These are phyloP conservation scores for Aspergillus versicolor DNA, from an alignment of 2,329 filamentous ascomycete species.

Conservation along the genomic window DNA sequence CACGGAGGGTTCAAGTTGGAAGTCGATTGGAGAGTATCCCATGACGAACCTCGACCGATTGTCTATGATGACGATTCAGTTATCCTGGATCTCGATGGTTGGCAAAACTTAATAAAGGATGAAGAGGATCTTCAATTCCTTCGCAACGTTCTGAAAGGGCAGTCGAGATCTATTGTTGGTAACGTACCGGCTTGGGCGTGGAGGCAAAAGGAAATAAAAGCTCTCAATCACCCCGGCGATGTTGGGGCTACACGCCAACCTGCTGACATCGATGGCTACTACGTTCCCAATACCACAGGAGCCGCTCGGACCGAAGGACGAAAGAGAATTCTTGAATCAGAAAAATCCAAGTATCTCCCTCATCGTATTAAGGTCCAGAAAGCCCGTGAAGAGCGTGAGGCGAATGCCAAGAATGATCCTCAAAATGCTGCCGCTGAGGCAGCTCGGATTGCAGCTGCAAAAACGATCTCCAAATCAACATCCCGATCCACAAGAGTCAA, in stretches of 20 bases:
- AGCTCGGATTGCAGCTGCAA: conserved; percentile 73
- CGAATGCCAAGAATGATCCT: conserved; percentile 63
- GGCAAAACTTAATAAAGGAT: conserved; percentile 68
- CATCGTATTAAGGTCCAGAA: conserved; percentile 96
- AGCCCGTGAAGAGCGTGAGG: conserved; percentile 85
- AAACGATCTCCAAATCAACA: conserved; percentile 79
- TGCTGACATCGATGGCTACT: conserved; percentile 65
- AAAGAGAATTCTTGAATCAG: conserved; percentile 92
- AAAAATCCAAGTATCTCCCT: conserved; percentile 97
- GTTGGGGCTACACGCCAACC: conserved; percentile 54
- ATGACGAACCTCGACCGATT: conserved; percentile 59
- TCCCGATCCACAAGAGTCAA: conserved; percentile 93
- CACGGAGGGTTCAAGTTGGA: conserved; percentile 46
- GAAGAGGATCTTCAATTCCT: conserved; percentile 64
- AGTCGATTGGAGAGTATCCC: conserved; percentile 61
- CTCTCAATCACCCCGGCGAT: conserved; percentile 60
- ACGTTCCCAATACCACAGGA: conserved; percentile 81
- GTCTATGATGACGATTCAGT: conserved; percentile 65
- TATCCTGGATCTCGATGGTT: conserved; percentile 68
- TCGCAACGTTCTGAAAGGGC: conserved; percentile 50
- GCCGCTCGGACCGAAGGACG: conserved; percentile 88
- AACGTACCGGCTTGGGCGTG: conserved; percentile 66
- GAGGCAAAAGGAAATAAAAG: conserved; percentile 71
- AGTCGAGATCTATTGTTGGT: conserved; percentile 51
- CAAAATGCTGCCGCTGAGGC: conserved; percentile 67